These are phyloP conservation scores for Trichosporon faecale DNA, from an alignment of 1,284 basidiomycete species.

Conservation along the genomic window DNA sequence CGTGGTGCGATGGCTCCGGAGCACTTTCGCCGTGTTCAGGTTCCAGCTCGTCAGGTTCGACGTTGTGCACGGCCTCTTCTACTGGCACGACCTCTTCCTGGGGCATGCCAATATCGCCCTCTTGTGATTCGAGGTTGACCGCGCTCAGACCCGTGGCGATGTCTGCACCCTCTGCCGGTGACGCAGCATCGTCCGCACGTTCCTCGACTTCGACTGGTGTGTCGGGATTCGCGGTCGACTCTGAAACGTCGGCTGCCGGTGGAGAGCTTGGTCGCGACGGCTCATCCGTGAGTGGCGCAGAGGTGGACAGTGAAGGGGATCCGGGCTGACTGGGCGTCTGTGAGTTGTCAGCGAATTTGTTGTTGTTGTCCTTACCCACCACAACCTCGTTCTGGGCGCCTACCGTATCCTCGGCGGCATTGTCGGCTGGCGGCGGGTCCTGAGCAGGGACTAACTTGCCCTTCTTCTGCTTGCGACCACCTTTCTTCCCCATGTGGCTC, in stretches of 20 bases:
- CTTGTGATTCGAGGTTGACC: neutral
- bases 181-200: neutral
- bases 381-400: neutral
- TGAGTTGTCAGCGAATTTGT: neutral
- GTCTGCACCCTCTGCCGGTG: neutral
- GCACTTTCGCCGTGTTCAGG: neutral
- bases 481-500: constrained; percentile 1
- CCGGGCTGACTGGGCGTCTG: neutral
- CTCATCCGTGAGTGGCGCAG: neutral
- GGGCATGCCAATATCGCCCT: constrained; percentile 2
- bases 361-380: neutral
- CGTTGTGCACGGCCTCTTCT: neutral
- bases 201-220: neutral
- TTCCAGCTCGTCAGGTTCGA: neutral
- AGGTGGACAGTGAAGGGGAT: neutral
- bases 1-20: neutral
- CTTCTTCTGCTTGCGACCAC: constrained; percentile 8
- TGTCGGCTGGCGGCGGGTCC: neutral
- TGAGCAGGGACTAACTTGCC: neutral
- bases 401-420: neutral
- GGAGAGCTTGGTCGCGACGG: neutral
- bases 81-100: neutral
- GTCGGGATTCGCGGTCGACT: neutral
- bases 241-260: neutral
- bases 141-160: neutral